Evolutionary conservation across 345 rosid species (phyloP).

Genomic region (Xanthoceras sorbifolium): DNA sequence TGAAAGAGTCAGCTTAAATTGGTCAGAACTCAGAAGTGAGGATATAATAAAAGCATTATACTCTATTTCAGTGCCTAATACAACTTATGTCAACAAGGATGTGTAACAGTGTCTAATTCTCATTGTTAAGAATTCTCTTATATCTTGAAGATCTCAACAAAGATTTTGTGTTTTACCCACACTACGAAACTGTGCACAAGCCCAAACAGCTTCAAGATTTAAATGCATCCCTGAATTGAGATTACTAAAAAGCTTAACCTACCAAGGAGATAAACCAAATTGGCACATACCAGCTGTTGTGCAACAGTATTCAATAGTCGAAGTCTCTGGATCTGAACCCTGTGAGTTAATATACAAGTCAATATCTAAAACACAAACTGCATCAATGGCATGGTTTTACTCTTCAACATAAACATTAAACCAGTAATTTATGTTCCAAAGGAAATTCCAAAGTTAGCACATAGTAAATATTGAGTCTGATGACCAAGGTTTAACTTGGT

Average conservation of each 20-base stretch:
- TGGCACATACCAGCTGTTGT: constrained; percentile 77
- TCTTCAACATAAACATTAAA: constrained; percentile 4
- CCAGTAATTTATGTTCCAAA: background rate
- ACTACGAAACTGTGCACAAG: background rate
- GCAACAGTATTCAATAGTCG: constrained; percentile 73
- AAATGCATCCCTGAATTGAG: constrained; percentile 14
- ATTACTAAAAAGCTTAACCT: constrained; percentile 14
- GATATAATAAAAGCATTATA: background rate
- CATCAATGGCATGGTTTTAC: background rate
- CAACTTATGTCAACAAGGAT: background rate
- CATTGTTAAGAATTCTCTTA: background rate
- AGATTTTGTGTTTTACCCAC: background rate
- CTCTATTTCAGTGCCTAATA: background rate
- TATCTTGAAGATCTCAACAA: background rate
- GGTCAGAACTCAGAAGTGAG: background rate
- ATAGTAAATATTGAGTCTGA: background rate
- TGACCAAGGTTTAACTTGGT: background rate
- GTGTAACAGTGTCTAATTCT: background rate
- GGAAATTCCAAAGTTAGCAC: background rate
- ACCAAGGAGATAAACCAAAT: constrained; percentile 8
- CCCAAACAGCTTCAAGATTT: background rate
- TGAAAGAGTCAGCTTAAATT: background rate
- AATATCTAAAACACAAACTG: background rate
- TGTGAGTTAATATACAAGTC: constrained; percentile 31
- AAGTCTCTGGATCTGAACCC: constrained; percentile 80